A percentile compares a stretch with the other conserved stretches of the same genome.
Conservation (phyloP, 2,329 filamentous ascomycete species). For the Pseudogymnoascus sp. region DNA sequence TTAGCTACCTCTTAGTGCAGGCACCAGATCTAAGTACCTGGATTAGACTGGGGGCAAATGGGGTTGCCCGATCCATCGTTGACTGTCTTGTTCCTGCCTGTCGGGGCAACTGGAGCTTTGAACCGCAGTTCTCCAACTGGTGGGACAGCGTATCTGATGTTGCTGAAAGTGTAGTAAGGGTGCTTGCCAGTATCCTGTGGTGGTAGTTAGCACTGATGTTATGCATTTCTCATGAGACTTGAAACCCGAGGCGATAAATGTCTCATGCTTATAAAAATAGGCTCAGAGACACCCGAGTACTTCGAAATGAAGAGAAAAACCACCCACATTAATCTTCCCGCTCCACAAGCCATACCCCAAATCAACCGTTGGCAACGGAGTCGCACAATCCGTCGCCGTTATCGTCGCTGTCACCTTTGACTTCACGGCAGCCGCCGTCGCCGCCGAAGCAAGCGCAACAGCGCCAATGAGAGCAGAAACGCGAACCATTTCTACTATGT, state of each 20-base stretch:
- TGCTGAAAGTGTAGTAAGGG: conserved; percentile 33
- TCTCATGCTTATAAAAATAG: not conserved
- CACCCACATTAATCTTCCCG: conserved; percentile 25
- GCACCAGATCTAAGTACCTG: conserved; percentile 11
- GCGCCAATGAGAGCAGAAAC: not conserved
- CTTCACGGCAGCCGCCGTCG: not conserved
- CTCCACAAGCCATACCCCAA: conserved; percentile 27
- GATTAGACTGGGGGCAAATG: conserved; percentile 31
- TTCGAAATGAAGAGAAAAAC: not conserved
- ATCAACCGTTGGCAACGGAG: conserved; percentile 23
- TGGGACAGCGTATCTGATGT: conserved; percentile 39
- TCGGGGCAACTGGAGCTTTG: conserved; percentile 32
- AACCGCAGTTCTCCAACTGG: conserved; percentile 38
- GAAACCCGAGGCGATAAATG: not conserved
- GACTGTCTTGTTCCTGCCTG: conserved; percentile 27
- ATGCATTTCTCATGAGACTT: not conserved
- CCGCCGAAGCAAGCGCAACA: not conserved
- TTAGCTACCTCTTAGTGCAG: not conserved
- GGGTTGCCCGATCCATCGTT: conserved; percentile 26
- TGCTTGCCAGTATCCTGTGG: conserved; percentile 24
- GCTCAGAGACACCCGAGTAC: not conserved
- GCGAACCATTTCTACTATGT: conserved; percentile 1
- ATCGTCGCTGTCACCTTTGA: not conserved
- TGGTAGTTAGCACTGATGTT: not conserved
- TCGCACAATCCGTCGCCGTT: not conserved